Base-by-base conservation (phyloP, 2,329 filamentous ascomycete genomes). In the Aspergillus sergii region DNA sequence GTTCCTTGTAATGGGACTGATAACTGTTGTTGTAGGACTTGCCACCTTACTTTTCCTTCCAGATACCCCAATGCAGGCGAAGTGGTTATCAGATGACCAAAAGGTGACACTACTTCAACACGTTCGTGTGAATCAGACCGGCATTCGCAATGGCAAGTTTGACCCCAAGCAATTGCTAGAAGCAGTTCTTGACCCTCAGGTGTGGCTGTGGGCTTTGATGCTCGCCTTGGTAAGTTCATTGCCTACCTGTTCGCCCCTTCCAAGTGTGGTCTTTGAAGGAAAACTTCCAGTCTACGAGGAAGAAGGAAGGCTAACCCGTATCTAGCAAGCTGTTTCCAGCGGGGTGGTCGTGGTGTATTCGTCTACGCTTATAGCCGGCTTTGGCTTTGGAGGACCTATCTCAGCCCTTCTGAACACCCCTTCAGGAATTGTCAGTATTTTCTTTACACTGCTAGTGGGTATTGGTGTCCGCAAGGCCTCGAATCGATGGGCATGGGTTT, bases 121-220 rank as follows among this genome's bases (percentile, higher is more conserved):
- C 1, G 75, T 85, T 1, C 74, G 80, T 2, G 75, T 76, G 34
- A 83, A 84, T 51, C 80, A 85, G 62, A 85, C 82, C 1, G 84
- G 84, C 1, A 80, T 85, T 3, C 80, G 84, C 65, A 84, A 82
- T 69, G 81, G 82, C 54, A 76, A 79, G 39, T 79, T 85, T 68
- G 83, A 85, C 59, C 53, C 69, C 2, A 71, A 76, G 16, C 84
- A 86, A 54, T 75, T 85, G 19, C 64, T 75, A 50, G 84, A 86
- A 71, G 78, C 78, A 5, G 69, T 84, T 10, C 48, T 63, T 9
- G 80, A 85, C 43, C 66, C 78, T 1, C 82, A 85, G 60, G 77
- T 83, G 3, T 82, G 79, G 79, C 70, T 82, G 14, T 69, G 82
- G 34, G 72, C 71, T 19, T 59, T 82, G 21, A 75, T 58, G 46